A percentile compares a stretch with the other conserved stretches of the same genome.
Conservation (phyloP, 306 rosid species). For the Herpetospermum pedunculosum region DNA sequence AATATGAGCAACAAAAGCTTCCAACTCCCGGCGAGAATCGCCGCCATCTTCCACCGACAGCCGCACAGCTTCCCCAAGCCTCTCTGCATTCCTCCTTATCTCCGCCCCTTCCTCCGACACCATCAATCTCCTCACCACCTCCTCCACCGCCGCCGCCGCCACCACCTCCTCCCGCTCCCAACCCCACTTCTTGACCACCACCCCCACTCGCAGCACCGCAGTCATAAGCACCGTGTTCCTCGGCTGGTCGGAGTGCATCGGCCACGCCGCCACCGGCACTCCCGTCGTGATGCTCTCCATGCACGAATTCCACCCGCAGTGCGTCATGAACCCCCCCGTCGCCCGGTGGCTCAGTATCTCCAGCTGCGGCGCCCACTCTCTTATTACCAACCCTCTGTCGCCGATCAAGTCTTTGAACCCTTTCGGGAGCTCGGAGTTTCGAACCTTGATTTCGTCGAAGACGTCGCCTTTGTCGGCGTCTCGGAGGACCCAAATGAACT, state of each 20-base stretch:
- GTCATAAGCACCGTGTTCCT: slow-evolving; percentile 53
- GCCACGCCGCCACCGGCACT: slow-evolving; percentile 73
- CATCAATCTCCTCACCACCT: slow-evolving; percentile 38
- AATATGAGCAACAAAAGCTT: slow-evolving; percentile 59
- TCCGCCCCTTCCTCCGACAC: slow-evolving; percentile 36
- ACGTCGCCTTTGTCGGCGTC: slow-evolving; percentile 56
- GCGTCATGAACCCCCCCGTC: slow-evolving; percentile 58
- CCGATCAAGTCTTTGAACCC: slow-evolving; percentile 23
- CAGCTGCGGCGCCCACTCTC: slow-evolving; percentile 65
- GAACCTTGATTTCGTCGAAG: neutral
- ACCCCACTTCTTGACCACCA: slow-evolving; percentile 37
- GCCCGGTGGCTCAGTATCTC: slow-evolving; percentile 45
- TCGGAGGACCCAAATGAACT: slow-evolving; percentile 59
- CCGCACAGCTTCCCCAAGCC: slow-evolving; percentile 21
- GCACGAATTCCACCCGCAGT: slow-evolving; percentile 82
- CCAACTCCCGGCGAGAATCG: slow-evolving; percentile 40
- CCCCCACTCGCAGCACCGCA: slow-evolving; percentile 29
- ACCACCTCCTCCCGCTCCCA: slow-evolving; percentile 18
- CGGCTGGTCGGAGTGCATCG: slow-evolving; percentile 75
- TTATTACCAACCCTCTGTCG: slow-evolving; percentile 28
- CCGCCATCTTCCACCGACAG: slow-evolving; percentile 34
- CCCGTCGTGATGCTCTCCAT: slow-evolving; percentile 64
- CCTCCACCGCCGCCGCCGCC: slow-evolving; percentile 17
- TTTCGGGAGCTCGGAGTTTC: slow-evolving; percentile 24
- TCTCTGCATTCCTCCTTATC: slow-evolving; percentile 34